These are phyloP conservation scores for Scutellaria minor DNA, from an alignment of 257 asterid genomes.

Conservation along the genomic window DNA sequence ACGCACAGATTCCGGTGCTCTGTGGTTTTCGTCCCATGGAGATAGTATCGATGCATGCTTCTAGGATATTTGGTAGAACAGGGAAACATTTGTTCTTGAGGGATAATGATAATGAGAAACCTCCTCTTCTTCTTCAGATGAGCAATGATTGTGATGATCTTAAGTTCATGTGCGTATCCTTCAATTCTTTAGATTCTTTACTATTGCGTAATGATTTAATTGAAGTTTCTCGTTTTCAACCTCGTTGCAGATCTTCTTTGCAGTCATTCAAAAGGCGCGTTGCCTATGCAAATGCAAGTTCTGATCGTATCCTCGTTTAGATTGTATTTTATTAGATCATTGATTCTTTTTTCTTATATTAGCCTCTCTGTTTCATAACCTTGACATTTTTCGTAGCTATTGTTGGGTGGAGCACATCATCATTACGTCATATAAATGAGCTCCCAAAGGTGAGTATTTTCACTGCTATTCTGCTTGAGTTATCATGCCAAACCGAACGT, in stretches of 20 bases:
- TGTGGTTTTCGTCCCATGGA: constrained; percentile 76
- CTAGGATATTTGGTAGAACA: constrained; percentile 77
- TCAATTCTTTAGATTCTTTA: background rate
- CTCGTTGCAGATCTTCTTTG: constrained; percentile 77
- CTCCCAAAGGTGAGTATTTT: constrained; percentile 29
- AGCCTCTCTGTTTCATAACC: background rate
- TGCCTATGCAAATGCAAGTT: constrained; percentile 77
- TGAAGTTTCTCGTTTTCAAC: constrained; percentile 14
- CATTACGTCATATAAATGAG: constrained; percentile 28
- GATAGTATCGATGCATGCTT: constrained; percentile 62
- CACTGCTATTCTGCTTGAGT: background rate
- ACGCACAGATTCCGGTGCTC: constrained; percentile 74
- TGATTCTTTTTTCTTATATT: background rate
- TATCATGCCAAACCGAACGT: background rate
- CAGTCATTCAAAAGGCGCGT: constrained; percentile 73
- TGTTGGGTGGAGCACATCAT: constrained; percentile 39
- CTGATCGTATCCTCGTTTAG: constrained; percentile 75
- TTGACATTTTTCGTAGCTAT: constrained; percentile 29
- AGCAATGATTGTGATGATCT: constrained; percentile 69
- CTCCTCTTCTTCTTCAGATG: constrained; percentile 89
- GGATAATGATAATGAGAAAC: constrained; percentile 62
- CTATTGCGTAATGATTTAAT: background rate
- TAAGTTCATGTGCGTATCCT: constrained; percentile 70
- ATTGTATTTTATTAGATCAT: background rate
- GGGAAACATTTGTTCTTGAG: constrained; percentile 79